Conservation (phyloP, 148 eudicot genomes). For the Heliosperma pusillum region DNA sequence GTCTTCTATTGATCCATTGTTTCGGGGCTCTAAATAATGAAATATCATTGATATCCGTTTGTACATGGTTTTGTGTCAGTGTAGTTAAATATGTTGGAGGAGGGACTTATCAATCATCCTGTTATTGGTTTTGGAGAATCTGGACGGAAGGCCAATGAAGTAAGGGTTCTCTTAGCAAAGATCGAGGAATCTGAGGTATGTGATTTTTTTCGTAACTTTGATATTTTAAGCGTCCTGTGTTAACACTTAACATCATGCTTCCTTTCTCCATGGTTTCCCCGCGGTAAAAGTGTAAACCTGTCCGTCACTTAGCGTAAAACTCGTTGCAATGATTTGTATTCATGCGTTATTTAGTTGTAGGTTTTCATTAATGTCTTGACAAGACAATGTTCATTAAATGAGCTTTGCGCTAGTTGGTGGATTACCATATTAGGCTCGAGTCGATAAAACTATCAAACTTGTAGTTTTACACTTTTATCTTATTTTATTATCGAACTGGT, state of each 20-base stretch:
- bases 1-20: constrained; percentile 6
- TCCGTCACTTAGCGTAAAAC: background rate
- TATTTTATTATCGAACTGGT: background rate
- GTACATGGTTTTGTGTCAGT: constrained; percentile 55
- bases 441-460: background rate
- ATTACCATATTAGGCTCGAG: background rate
- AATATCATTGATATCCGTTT: constrained; percentile 28
- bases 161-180: constrained; percentile 85
- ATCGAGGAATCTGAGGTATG: constrained; percentile 98
- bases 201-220: constrained; percentile 14
- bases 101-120: constrained; percentile 94
- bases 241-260: background rate
- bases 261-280: constrained; percentile 5
- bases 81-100: constrained; percentile 98
- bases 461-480: background rate
- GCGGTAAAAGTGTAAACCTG: background rate
- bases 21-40: constrained; percentile 5
- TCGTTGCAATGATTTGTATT: background rate
- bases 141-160: constrained; percentile 82
- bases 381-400: background rate
- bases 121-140: constrained; percentile 95
- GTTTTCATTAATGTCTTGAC: background rate
- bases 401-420: constrained; percentile 1
- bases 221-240: background rate
- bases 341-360: background rate